Evolutionary conservation across 2,329 filamentous ascomycete species (phyloP), one percentile per base, ranked within the genome.

Genomic region (Colletotrichum brevisporum): DNA sequence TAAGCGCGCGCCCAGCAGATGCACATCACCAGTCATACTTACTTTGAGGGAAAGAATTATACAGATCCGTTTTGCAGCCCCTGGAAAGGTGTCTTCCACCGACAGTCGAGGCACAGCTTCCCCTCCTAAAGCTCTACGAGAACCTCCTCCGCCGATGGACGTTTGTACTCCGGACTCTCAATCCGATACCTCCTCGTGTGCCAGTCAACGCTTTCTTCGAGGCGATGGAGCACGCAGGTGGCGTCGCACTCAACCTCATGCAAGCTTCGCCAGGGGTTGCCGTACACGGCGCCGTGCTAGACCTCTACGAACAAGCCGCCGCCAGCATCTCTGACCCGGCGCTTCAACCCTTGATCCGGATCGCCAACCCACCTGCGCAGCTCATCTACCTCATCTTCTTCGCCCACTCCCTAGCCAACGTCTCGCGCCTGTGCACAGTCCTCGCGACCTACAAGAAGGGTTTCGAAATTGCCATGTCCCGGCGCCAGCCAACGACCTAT

Each of bases 321-420:
- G 80, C 83, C 21, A 79, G 92, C 24, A 85, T 90, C 66, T 85
- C 86, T 3, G 81, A 90, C 51, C 80, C 80, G 51, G 73, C 78
- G 2, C 78, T 89, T 10, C 85, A 88, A 56, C 79, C 81, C 10
- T 83, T 84, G 68, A 84, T 94, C 48, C 88, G 89, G 26, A 89
- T 95, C 71, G 86, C 89, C 64, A 86, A 94, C 21, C 94, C 93
- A 0, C 85, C 91, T 0, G 84, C 90, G 2, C 82, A 87, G 4
- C 85, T 94, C 10, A 84, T 95, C 24, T 96, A 96, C 79, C 86
- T 86, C 10, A 83, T 96, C 47, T 84, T 90, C 71, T 94, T 96
- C 77, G 87, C 85, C 67, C 81, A 85, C 21, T 92, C 89, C 2
- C 83, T 90, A 15, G 86, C 86, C 18, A 88, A 88, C 16, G 82